phyloP scores from a whole-genome alignment of 2,329 filamentous ascomycete genomes.

The Sporothrix humicola region DNA sequence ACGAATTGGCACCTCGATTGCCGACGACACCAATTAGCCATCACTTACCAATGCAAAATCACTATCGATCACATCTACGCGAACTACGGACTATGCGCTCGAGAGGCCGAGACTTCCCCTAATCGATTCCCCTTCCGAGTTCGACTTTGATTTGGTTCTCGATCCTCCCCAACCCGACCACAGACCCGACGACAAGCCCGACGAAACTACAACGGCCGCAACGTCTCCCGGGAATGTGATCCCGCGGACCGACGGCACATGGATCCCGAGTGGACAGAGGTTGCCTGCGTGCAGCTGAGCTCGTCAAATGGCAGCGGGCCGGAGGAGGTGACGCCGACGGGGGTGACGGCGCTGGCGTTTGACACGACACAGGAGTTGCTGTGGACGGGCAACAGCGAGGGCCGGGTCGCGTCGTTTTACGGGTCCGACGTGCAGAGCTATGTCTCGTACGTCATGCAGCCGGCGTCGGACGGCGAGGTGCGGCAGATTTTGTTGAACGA shows the following conservation, averaged over 20 bases:
- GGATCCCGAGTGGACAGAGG: slow-evolving; percentile 45
- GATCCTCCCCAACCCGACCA: background rate
- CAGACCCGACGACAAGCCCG: background rate
- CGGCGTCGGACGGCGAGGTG: slow-evolving; percentile 74
- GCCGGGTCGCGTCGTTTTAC: slow-evolving; percentile 86
- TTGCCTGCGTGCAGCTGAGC: slow-evolving; percentile 81
- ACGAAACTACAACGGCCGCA: background rate
- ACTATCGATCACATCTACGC: background rate
- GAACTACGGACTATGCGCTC: slow-evolving; percentile 19
- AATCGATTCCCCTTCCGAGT: too few relatives aligned
- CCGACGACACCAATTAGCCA: background rate
- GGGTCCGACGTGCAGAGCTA: slow-evolving; percentile 85
- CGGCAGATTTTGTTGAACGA: slow-evolving; percentile 91
- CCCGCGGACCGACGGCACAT: slow-evolving; percentile 33
- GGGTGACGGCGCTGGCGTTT: slow-evolving; percentile 82
- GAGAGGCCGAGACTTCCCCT: background rate
- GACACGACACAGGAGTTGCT: slow-evolving; percentile 87
- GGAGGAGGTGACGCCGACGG: slow-evolving; percentile 67
- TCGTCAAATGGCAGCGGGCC: slow-evolving; percentile 65
- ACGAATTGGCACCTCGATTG: background rate
- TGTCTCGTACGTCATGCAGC: slow-evolving; percentile 85
- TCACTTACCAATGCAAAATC: background rate
- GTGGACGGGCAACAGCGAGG: slow-evolving; percentile 74
- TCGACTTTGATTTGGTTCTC: background rate
- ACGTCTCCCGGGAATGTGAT: slow-evolving; percentile 35